A percentile compares a stretch with the other conserved stretches of the same genome.
Evolutionary conservation across 495 filamentous ascomycete species (phyloP).

Genomic region (Bryoglossum gracile): DNA sequence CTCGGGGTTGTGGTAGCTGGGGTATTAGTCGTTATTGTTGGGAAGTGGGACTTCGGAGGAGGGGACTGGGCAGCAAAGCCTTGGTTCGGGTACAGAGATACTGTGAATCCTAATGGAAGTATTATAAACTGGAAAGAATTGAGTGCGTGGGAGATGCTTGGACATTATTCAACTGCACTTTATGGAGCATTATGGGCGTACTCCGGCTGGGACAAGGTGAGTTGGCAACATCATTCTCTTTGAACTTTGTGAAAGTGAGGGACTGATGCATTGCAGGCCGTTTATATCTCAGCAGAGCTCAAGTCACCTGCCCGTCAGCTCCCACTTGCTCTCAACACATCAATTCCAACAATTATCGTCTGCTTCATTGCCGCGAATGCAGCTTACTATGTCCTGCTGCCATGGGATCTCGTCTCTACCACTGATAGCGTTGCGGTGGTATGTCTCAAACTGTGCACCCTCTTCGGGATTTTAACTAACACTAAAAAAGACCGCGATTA

Average conservation of each 20-base stretch:
- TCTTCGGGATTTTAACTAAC: not conserved
- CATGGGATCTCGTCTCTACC: slow-evolving; percentile 43
- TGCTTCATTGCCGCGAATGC: slow-evolving; percentile 48
- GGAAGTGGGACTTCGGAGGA: slow-evolving; percentile 32
- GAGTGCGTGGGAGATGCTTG: slow-evolving; percentile 42
- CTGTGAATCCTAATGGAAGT: slow-evolving; percentile 37
- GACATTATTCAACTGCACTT: slow-evolving; percentile 44
- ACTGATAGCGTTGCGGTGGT: slow-evolving; percentile 51
- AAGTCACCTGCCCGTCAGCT: slow-evolving; percentile 42
- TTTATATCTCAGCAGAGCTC: slow-evolving; percentile 49
- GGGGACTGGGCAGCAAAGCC: slow-evolving; percentile 43
- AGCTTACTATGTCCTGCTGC: slow-evolving; percentile 48
- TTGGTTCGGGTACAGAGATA: slow-evolving; percentile 44
- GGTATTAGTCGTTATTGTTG: slow-evolving; percentile 36
- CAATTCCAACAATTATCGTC: slow-evolving; percentile 46
- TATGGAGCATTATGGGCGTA: slow-evolving; percentile 53
- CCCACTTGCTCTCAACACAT: slow-evolving; percentile 47
- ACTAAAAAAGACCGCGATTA: slow-evolving; percentile 41
- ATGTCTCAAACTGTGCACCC: slow-evolving; percentile 19
- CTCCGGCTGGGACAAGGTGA: slow-evolving; percentile 53
- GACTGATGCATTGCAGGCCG: slow-evolving; percentile 32
- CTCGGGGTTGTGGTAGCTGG: slow-evolving; percentile 40
- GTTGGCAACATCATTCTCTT: slow-evolving; percentile 2
- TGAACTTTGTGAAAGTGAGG: not conserved
- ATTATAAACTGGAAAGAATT: slow-evolving; percentile 40